Conservation (phyloP, 108 stramenopile species). For the Fragilaria crotonensis region DNA sequence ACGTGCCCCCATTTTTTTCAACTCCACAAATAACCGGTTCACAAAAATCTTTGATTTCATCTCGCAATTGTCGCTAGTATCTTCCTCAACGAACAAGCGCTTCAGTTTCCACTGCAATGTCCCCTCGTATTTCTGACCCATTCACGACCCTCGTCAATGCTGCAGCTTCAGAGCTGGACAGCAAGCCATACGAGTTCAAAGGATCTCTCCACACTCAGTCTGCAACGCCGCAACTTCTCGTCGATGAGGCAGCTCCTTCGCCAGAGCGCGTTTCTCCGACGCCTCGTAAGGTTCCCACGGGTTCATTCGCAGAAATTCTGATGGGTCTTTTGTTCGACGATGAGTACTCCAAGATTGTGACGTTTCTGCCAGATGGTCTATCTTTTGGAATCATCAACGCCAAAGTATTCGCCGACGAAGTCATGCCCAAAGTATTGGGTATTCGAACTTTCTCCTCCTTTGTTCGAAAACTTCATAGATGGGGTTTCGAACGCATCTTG, state of each 20-base stretch:
- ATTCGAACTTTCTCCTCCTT: slow-evolving; percentile 42
- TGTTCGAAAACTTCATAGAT: slow-evolving; percentile 40
- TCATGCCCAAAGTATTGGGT: slow-evolving; percentile 34
- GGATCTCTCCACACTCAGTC: too few species aligned
- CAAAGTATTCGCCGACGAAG: slow-evolving; percentile 31
- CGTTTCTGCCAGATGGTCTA: slow-evolving; percentile 39
- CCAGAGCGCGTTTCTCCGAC: neutral
- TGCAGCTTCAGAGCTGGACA: too few species aligned
- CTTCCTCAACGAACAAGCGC: too few species aligned
- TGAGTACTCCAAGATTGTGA: slow-evolving; percentile 9
- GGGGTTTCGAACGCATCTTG: slow-evolving; percentile 28
- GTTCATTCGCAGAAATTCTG: slow-evolving; percentile 30
- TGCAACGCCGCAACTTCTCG: neutral
- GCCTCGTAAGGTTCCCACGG: neutral
- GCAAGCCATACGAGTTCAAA: too few species aligned
- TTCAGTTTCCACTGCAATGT: too few species aligned
- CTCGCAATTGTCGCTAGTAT: too few species aligned
- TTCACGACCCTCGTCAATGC: too few species aligned
- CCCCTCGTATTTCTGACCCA: too few species aligned
- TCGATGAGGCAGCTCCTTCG: too few species aligned
- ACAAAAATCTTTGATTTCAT: too few species aligned
- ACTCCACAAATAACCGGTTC: too few species aligned
- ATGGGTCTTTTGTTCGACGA: slow-evolving; percentile 21
- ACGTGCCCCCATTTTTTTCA: too few species aligned
- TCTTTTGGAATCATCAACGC: slow-evolving; percentile 39